A percentile compares a stretch with the other conserved stretches of the same genome.
These are phyloP conservation scores for Penicillium paxilli DNA, from an alignment of 495 filamentous ascomycete genomes.

Conservation along the genomic window DNA sequence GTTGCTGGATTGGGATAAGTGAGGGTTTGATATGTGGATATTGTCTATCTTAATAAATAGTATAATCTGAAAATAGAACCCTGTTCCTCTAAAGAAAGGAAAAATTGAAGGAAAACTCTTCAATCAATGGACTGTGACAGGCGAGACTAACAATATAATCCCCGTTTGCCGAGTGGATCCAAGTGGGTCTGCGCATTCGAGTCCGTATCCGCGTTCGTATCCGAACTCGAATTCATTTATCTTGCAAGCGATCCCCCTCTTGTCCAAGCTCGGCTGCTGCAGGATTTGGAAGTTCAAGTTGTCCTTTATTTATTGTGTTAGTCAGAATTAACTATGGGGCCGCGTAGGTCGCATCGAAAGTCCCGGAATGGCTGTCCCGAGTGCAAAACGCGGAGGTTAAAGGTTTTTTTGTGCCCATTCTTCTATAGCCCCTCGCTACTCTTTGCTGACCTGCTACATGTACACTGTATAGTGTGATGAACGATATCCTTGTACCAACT, in stretches of 20 bases:
- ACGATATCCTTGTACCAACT: conserved; percentile 26
- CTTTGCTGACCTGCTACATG: conserved; percentile 2
- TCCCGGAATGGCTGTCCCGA: conserved; percentile 28
- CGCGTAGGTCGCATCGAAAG: conserved; percentile 27
- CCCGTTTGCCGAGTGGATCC: conserved; percentile 1
- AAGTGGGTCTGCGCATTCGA: conserved; percentile 6
- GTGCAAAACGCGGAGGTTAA: conserved; percentile 23
- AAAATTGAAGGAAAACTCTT: not conserved
- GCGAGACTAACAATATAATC: conserved; percentile 3
- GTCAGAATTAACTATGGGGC: conserved; percentile 14
- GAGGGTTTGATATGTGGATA: not conserved
- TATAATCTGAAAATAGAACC: not conserved
- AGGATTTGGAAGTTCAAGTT: no score
- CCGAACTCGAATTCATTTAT: conserved; percentile 16
- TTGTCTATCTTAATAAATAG: not conserved
- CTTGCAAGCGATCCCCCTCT: not conserved
- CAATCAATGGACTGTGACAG: not conserved
- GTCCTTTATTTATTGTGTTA: no score
- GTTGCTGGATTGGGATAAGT: not conserved
- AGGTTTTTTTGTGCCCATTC: conserved; percentile 10
- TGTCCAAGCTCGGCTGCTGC: not conserved
- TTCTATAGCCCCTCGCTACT: not conserved
- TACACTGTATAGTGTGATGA: conserved; percentile 29
- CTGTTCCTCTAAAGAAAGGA: not conserved
- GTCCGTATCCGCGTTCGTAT: conserved; percentile 22